Base-by-base conservation (phyloP, 2,329 filamentous ascomycete species). In the Colletotrichum zoysiae region DNA sequence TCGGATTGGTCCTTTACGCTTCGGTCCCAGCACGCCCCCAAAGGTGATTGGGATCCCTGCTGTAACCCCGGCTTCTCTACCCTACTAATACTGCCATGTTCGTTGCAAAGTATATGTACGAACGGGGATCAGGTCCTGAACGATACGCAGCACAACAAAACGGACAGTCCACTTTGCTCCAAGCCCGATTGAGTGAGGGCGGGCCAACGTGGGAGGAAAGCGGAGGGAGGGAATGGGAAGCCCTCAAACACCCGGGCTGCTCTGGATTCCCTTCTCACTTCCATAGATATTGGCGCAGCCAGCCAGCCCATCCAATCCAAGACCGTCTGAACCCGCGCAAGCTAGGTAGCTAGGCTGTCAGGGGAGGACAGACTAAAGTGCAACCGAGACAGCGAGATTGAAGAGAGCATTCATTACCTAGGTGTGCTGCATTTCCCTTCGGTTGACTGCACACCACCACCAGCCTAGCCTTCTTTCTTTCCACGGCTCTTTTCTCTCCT, bases 301-400 rank as follows among this genome's bases (percentile, higher is more conserved):
- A 26, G 26, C 2, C 57, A 71, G 57, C 51, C 68, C 57, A 63
- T 58, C 58, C 65, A 68, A 71, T 55, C 59, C 69, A 69, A 71
- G 65, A 69, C 69, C 69, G 59, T 71, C 69, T 71, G 59, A 71
- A 69, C 69, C 51, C 65, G 59, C 44, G 65, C 55, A 69, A 64
- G 58, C 69, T 60, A 64, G 69, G 53, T 65, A 64, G 58, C 69
- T 60, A 64, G 69, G 53, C 69, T 64, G 65, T 69, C 55, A 63
- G 65, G 65, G 69, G 59, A 71, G 65, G 65, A 38, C 69, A 64
- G 59, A 60, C 59, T 59, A 58, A 40, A 51, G 50, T 58, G 57
- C 58, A 48, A 48, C 53, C 59, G 69, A 69, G 69, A 71, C 65
- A 69, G 65, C 16, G 58, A 71, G 65, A 60, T 71, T 68, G 69